Base-by-base conservation (phyloP, 169 alveolate genomes). In the Cryptosporidium viatorum region DNA sequence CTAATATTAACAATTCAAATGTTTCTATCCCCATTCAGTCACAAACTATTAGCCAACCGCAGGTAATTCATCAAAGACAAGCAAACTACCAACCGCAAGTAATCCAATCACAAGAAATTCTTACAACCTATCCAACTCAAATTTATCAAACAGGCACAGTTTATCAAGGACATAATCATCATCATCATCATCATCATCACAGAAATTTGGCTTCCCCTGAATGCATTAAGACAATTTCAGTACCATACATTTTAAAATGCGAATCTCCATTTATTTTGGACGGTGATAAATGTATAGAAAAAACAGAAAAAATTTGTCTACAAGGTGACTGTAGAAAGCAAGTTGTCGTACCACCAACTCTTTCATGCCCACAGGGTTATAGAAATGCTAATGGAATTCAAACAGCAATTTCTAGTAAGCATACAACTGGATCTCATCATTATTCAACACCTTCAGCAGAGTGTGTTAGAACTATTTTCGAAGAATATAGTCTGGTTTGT, bases 381-480 rank as follows among this genome's bases (percentile, higher is more conserved):
- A 58, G 89, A 62, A 80, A 80, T 62, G 60, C 89, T 4, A 55
- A 80, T 62, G 89, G 89, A 14, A 80, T 80, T 29, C 89, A 80
- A 41, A 80, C 89, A 37, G 89, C 89, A 80, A 80, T 80, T 62
- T 41, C 89, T 9, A 62, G 45, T n/a, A 80, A 80, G 37, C 89
- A 80, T 67, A n/a, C 71, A 0, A 23, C 55, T 3, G 67, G 68
- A 48, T 23, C 51, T n/a, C 89, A 80, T 31, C 45, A 73, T 39
- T 31, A 33, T 37, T 73, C 86, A 52, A 39, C 89, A 21, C 89
- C 80, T 33, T 75, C 86, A 23, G 80, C 89, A n/a, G 89, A 80
- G 14, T 80, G 89, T 48, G 89, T 80, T 6, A 80, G 65, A 48
- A 80, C 80, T 48, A 80, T 65, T 45, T 80, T 80, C 39, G 89